These are phyloP conservation scores for Coemansia sp. DNA, from an alignment of 192 early-diverging fungal genomes.

Conservation along the genomic window DNA sequence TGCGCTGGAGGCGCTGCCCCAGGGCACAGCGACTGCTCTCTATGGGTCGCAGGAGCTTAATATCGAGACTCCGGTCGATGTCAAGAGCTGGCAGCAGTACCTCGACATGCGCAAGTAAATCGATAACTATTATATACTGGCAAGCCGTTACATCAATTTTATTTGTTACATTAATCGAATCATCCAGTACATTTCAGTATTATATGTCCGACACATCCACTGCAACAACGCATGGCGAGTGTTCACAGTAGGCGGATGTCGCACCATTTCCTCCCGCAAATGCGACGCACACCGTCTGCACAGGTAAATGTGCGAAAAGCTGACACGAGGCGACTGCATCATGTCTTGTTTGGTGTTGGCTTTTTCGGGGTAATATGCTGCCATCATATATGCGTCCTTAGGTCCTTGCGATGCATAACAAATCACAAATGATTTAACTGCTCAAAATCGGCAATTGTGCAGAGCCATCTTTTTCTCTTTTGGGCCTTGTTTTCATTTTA, in stretches of 20 bases:
- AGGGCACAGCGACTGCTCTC: slow-evolving; percentile 34
- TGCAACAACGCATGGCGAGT: slow-evolving; percentile 65
- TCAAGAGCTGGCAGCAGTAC: slow-evolving; percentile 70
- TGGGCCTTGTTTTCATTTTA: neutral
- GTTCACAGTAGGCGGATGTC: slow-evolving; percentile 73
- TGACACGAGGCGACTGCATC: slow-evolving; percentile 70
- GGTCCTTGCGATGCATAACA: too few relatives aligned
- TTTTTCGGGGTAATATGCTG: slow-evolving; percentile 30
- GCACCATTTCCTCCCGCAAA: slow-evolving; percentile 72
- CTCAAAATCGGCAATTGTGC: too few relatives aligned
- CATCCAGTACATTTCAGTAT: slow-evolving; percentile 23
- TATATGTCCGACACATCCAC: slow-evolving; percentile 95
- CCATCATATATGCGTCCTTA: too few relatives aligned
- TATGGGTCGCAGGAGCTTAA: slow-evolving; percentile 30
- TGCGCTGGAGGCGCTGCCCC: slow-evolving; percentile 61
- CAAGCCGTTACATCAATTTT: too few relatives aligned
- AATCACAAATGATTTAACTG: too few relatives aligned
- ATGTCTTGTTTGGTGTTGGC: slow-evolving; percentile 72
- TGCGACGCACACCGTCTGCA: slow-evolving; percentile 87
- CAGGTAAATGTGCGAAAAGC: slow-evolving; percentile 90
- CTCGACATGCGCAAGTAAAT: slow-evolving; percentile 58
- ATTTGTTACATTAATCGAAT: too few relatives aligned
- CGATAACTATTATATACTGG: too few relatives aligned
- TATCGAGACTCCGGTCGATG: slow-evolving; percentile 59
- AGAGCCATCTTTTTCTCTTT: too few relatives aligned